Evolutionary conservation across 2,329 filamentous ascomycete genomes (phyloP), one percentile per base, ranked within the genome.

Genomic region (Tolypocladium sp.): DNA sequence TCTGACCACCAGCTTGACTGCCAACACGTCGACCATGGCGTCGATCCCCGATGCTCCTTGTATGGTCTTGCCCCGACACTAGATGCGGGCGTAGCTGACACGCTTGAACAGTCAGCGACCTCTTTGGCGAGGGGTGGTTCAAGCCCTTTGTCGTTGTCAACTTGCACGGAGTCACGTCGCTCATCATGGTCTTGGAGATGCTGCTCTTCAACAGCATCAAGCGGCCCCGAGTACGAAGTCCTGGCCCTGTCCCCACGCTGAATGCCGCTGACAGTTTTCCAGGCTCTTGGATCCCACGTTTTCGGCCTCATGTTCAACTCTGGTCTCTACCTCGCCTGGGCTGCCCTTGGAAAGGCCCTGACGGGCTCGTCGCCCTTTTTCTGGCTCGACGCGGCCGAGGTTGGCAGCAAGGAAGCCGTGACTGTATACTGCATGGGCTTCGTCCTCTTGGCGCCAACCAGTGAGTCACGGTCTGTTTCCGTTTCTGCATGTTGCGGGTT

Each of bases 121-220:
- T 81, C 9, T 77, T 81, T 58, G 77, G 77, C 1, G 69, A 79
- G 46, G 78, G 76, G 41, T 79, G 75, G 71, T 78, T 81, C 68
- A 74, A 76, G 60, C 61, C 73, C 2, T 82, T 79, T 63, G 72
- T 73, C 60, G 70, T 81, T 54, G 64, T 80, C 65, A 80, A 79
- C 56, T 62, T 82, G 51, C 79, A 77, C 65, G 72, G 67, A 10
- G 67, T 78, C 58, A 74, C 75, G 3, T 74, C 78, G 4, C 55
- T 74, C 38, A 69, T 81, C 61, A 79, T 77, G 62, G 62, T 75
- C 10, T 59, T 77, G 38, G 81, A 83, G 70, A 74, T 78, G 0
- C 59, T 79, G 40, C 71, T 74, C 59, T 71, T 83, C 70, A 83
- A 83, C 69, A 82, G 79, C 66, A 80, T 82, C 70, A 79, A 78